Percentiles rank a stretch among this genome's conserved stretches.
Evolutionary conservation across 148 eudicot genomes (phyloP).

Genomic region (Rhododendron ferrugineum): DNA sequence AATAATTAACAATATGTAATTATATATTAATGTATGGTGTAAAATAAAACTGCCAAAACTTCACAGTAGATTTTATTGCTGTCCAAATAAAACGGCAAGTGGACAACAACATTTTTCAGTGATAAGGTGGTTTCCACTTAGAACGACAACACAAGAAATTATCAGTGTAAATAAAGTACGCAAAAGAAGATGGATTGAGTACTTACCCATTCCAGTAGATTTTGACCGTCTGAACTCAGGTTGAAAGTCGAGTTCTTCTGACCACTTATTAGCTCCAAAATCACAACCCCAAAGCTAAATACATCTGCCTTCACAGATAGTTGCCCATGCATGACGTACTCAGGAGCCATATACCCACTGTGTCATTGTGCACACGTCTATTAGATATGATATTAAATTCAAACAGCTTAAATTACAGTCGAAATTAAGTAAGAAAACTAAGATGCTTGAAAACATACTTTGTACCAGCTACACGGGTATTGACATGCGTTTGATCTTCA

Average conservation of each 20-base stretch:
- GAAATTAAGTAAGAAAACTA: not conserved
- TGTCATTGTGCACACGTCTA: slow-evolving; percentile 15
- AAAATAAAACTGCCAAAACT: not conserved
- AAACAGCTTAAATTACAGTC: not conserved
- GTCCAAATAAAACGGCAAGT: not conserved
- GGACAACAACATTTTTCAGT: not conserved
- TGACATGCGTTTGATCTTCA: slow-evolving; percentile 76
- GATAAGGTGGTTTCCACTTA: not conserved
- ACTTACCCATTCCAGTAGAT: slow-evolving; percentile 81
- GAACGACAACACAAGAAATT: not conserved
- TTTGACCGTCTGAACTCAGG: slow-evolving; percentile 26
- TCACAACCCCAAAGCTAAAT: slow-evolving; percentile 76
- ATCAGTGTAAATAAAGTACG: not conserved
- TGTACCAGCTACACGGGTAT: slow-evolving; percentile 88
- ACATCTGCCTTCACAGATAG: slow-evolving; percentile 79
- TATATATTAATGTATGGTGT: not conserved
- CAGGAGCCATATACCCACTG: slow-evolving; percentile 98
- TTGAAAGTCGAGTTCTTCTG: slow-evolving; percentile 54
- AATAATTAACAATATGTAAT: not conserved
- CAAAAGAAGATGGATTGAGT: not conserved
- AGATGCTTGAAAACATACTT: slow-evolving; percentile 47
- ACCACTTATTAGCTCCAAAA: slow-evolving; percentile 79
- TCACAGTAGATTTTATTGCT: not conserved
- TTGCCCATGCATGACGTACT: slow-evolving; percentile 65
- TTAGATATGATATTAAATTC: not conserved